These are phyloP conservation scores for Globisporangium splendens DNA, from an alignment of 352 stramenopile species.

Conservation along the genomic window DNA sequence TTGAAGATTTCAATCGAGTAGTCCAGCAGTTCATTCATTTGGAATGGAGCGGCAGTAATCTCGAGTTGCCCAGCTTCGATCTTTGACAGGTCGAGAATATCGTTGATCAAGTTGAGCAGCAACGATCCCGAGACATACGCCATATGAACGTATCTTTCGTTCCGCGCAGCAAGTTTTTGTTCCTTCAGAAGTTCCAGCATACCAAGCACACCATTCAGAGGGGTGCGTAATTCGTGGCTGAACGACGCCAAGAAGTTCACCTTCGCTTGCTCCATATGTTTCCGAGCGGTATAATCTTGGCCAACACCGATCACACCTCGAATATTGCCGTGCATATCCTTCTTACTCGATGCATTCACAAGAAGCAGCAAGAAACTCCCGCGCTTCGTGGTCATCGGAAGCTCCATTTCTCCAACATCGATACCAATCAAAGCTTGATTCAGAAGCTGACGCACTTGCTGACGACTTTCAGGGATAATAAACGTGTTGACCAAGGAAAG, in stretches of 20 bases:
- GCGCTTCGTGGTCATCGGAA: slow-evolving; percentile 79
- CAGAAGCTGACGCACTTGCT: slow-evolving; percentile 62
- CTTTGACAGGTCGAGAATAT: slow-evolving; percentile 92
- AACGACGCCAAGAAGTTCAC: slow-evolving; percentile 87
- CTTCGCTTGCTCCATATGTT: slow-evolving; percentile 84
- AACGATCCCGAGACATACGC: slow-evolving; percentile 81
- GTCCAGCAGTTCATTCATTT: slow-evolving; percentile 78
- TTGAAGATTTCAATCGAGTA: slow-evolving; percentile 90
- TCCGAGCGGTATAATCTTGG: slow-evolving; percentile 90
- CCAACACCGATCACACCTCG: slow-evolving; percentile 90
- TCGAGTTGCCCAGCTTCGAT: slow-evolving; percentile 91
- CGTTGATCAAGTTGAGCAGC: slow-evolving; percentile 91
- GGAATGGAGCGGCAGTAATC: slow-evolving; percentile 82
- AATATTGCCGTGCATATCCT: slow-evolving; percentile 90
- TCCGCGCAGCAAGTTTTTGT: slow-evolving; percentile 61
- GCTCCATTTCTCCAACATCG: slow-evolving; percentile 87
- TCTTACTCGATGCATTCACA: slow-evolving; percentile 84
- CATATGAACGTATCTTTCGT: slow-evolving; percentile 81
- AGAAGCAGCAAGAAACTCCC: slow-evolving; percentile 63
- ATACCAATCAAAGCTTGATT: slow-evolving; percentile 83
- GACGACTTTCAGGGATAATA: slow-evolving; percentile 67
- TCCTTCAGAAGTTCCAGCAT: slow-evolving; percentile 84
- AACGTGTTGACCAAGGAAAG: slow-evolving; percentile 78
- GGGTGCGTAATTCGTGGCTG: slow-evolving; percentile 79
- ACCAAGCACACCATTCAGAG: slow-evolving; percentile 76